Percentiles rank a stretch among this genome's conserved stretches.
Conservation (phyloP, 2,329 filamentous ascomycete species). For the Aspergillus luchuensis region DNA sequence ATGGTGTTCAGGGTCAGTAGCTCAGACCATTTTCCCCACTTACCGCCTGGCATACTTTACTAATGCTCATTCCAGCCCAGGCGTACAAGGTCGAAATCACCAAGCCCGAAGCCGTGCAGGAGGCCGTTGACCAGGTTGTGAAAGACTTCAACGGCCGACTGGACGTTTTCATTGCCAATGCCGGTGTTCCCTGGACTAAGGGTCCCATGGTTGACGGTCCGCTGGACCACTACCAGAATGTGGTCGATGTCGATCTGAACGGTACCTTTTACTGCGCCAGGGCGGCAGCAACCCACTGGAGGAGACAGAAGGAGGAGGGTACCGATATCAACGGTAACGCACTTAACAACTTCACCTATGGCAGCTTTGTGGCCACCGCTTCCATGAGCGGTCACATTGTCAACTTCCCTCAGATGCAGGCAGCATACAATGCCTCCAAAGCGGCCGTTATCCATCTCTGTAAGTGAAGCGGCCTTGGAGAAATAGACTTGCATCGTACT, state of each 20-base stretch:
- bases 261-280: slow-evolving; percentile 77
- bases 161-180: slow-evolving; percentile 78
- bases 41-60: neutral
- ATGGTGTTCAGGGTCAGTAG: slow-evolving; percentile 60
- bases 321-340: slow-evolving; percentile 64
- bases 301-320: slow-evolving; percentile 68
- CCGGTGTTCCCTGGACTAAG: slow-evolving; percentile 72
- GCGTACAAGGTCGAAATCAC: slow-evolving; percentile 55
- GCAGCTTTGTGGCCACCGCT: slow-evolving; percentile 76
- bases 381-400: slow-evolving; percentile 78
- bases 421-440: slow-evolving; percentile 73
- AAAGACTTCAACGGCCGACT: slow-evolving; percentile 72
- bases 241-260: slow-evolving; percentile 72
- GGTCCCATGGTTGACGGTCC: slow-evolving; percentile 67
- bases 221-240: slow-evolving; percentile 65
- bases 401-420: slow-evolving; percentile 74
- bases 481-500: slow-evolving; percentile 41
- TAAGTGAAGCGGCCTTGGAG: slow-evolving; percentile 25
- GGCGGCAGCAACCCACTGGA: slow-evolving; percentile 69
- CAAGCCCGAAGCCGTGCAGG: slow-evolving; percentile 44
- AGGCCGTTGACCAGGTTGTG: slow-evolving; percentile 46
- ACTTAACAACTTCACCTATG: slow-evolving; percentile 61
- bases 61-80: slow-evolving; percentile 35
- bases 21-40: neutral
- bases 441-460: slow-evolving; percentile 58